These are phyloP conservation scores for Cadophora sp. DNA, from an alignment of 2,329 filamentous ascomycete genomes.

Conservation along the genomic window DNA sequence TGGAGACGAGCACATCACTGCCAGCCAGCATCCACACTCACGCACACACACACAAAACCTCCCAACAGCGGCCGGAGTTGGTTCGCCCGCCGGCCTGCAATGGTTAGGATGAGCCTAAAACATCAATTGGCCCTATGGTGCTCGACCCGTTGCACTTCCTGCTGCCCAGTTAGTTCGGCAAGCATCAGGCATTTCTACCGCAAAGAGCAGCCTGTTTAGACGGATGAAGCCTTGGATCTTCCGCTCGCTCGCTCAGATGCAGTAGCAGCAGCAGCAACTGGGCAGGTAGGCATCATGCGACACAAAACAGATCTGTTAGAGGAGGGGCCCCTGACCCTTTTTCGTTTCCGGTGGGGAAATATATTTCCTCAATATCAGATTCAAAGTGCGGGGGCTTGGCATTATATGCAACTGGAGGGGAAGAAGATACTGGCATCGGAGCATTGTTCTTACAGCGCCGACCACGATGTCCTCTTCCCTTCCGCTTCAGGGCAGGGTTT, in stretches of 20 bases:
- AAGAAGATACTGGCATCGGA: constrained; percentile 12
- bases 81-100: constrained; percentile 18
- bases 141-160: constrained; percentile 8
- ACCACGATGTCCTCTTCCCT: neutral
- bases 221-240: constrained; percentile 34
- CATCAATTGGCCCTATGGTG: constrained; percentile 4
- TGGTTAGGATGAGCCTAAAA: constrained; percentile 31
- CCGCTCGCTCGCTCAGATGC: constrained; percentile 13
- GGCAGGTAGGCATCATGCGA: constrained; percentile 32
- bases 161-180: constrained; percentile 15
- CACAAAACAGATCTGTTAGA: constrained; percentile 22
- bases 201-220: constrained; percentile 32
- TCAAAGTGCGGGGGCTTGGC: constrained; percentile 27
- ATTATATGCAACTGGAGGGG: constrained; percentile 18
- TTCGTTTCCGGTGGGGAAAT: constrained; percentile 16
- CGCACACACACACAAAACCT: constrained; percentile 5
- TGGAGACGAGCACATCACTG: constrained; percentile 38
- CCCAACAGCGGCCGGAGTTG: constrained; percentile 22
- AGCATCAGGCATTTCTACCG: constrained; percentile 20
- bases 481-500: neutral
- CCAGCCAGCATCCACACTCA: neutral
- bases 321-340: neutral
- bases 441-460: constrained; percentile 14
- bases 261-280: neutral
- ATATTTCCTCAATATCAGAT: constrained; percentile 30